Base-by-base conservation (phyloP, 257 asterid species). In the Capsicum baccatum region DNA sequence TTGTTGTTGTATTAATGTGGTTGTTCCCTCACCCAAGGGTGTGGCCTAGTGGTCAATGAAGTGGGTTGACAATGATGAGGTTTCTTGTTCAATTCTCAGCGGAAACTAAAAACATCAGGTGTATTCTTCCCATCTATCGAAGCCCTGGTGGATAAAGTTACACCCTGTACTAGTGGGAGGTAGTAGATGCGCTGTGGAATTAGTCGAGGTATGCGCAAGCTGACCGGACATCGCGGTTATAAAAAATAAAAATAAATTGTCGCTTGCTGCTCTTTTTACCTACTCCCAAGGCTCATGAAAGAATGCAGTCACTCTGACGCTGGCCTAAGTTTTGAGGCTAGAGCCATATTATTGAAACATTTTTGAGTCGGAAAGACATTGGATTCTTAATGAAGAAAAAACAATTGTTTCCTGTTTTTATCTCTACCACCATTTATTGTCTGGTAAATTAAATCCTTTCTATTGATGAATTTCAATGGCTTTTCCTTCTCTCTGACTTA, bases 401-500 rank as follows among this genome's bases (percentile, higher is more conserved):
- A 2, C 63, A 14, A 3, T 21, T 50, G 8, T 1, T 50, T 69
- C 56, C 33, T 70, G 21, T 70, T 74, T 19, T 76, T 26, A 15
- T 52, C 21, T 76, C 47, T 52, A 54, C 19, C 60, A 15, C 47
- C 81, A 76, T 26, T 76, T 13, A 57, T 76, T 33, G 44, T 26
- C 81, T 15, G 26, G 62, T 52, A 26, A 76, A 26, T 13, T 26
- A 57, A 76, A 52, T 76, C 21, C 81, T 70, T 73, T 26, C 37
- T 64, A 17, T 39, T 68, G 35, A 21, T 59, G 26, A 82, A 16
- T 48, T 42, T 69, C 47, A 13, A 16, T 79, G 37, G 19, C 79
- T 87, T 67, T 79, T 39, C 13, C 73, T 39, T 83, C 82, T 83
- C 74, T 6, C 44, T 52, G 81, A 76, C 48, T 26, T 19, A 8